Percentiles rank a stretch among this genome's conserved stretches.
phyloP scores from a whole-genome alignment of 2,329 filamentous ascomycete species.

The Fusarium coffeatum region DNA sequence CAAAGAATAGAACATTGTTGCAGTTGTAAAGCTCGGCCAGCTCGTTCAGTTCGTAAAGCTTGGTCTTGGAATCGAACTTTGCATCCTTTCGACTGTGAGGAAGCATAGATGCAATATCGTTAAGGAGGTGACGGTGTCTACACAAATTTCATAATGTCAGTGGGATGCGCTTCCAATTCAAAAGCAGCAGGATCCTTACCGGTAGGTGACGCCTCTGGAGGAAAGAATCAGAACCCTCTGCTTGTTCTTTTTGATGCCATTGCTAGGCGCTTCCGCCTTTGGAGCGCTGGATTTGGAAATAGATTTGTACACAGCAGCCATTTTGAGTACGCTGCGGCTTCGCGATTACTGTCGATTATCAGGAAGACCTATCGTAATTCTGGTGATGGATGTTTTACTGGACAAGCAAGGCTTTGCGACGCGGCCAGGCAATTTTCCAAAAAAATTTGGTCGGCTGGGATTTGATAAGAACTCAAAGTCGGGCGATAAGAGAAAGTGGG shows the following conservation, averaged over 20 bases:
- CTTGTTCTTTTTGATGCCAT: constrained; percentile 71
- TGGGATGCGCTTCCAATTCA: constrained; percentile 17
- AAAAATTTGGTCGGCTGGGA: constrained; percentile 47
- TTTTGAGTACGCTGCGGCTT: constrained; percentile 36
- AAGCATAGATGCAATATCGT: constrained; percentile 87
- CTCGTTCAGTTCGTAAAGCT: constrained; percentile 84
- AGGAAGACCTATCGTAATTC: constrained; percentile 28
- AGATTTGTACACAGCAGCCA: constrained; percentile 82
- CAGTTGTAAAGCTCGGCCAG: constrained; percentile 83
- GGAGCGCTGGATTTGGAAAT: constrained; percentile 69
- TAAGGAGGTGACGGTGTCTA: constrained; percentile 92
- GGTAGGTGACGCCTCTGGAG: constrained; percentile 90
- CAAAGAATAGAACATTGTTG: constrained; percentile 95
- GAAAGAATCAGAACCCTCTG: constrained; percentile 89
- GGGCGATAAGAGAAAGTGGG: constrained; percentile 45
- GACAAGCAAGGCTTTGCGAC: constrained; percentile 36
- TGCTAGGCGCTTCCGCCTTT: constrained; percentile 61
- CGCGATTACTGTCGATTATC: constrained; percentile 9
- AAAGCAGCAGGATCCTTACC: constrained; percentile 60
- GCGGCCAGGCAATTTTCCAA: constrained; percentile 42
- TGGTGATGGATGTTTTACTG: constrained; percentile 30
- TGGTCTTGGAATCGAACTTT: constrained; percentile 96
- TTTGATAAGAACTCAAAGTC: constrained; percentile 47
- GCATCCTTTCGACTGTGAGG: constrained; percentile 94
- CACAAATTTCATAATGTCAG: constrained; percentile 27